A percentile compares a stretch with the other conserved stretches of the same genome.
These are phyloP conservation scores for Atkinsonella texensis DNA, from an alignment of 2,329 filamentous ascomycete genomes.

Conservation along the genomic window DNA sequence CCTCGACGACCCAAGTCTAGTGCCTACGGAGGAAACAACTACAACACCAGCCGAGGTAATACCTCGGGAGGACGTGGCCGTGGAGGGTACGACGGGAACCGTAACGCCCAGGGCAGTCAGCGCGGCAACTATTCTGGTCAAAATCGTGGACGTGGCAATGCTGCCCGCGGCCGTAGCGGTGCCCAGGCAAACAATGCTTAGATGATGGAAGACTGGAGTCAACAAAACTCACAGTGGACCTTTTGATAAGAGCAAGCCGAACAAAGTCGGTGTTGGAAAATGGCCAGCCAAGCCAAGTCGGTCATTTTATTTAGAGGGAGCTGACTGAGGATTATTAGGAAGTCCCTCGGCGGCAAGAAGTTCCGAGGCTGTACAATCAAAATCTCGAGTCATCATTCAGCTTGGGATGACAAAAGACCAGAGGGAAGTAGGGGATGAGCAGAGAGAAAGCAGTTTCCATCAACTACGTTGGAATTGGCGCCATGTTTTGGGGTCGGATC, in stretches of 20 bases:
- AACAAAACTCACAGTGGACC: not conserved
- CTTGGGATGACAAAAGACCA: not conserved
- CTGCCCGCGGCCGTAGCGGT: conserved; percentile 51
- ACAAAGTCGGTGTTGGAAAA: not conserved
- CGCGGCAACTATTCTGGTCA: conserved; percentile 60
- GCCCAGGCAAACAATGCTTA: conserved; percentile 42
- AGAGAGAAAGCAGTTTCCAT: conserved; percentile 10
- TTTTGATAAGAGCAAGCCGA: not conserved
- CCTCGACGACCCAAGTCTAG: conserved; percentile 69
- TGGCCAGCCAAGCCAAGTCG: not conserved
- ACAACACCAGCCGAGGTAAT: conserved; percentile 49
- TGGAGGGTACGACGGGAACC: conserved; percentile 48
- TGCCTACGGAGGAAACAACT: conserved; percentile 59
- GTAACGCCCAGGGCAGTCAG: conserved; percentile 45
- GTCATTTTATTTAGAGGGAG: not conserved
- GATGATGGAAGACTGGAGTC: conserved; percentile 3
- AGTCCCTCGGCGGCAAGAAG: not conserved
- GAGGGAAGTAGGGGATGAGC: conserved; percentile 8
- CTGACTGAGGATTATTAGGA: not conserved
- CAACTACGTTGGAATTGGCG: conserved; percentile 20
- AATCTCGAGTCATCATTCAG: not conserved
- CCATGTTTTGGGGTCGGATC: conserved; percentile 16
- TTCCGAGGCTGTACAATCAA: not conserved
- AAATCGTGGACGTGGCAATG: conserved; percentile 53
- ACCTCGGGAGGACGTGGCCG: conserved; percentile 47